phyloP scores from a whole-genome alignment of 148 eudicot species.

The Salicornia ramosissima region DNA sequence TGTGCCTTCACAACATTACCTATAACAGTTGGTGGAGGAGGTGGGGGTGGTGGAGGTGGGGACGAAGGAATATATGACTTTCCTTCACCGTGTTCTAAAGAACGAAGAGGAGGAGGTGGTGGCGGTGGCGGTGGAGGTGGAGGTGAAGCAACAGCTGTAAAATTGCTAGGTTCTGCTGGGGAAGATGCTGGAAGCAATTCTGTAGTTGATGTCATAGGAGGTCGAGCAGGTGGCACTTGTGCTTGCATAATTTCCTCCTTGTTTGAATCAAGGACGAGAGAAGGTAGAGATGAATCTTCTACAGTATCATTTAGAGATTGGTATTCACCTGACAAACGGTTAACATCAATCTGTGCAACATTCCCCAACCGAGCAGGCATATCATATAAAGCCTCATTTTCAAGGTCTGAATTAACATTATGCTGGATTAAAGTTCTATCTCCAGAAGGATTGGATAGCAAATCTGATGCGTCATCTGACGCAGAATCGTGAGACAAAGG shows the following conservation, averaged over 20 bases:
- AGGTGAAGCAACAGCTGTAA: constrained; percentile 8
- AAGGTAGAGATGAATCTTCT: constrained; percentile 21
- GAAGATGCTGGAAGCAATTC: constrained; percentile 13
- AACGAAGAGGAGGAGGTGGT: constrained; percentile 13
- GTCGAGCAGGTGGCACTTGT: constrained; percentile 23
- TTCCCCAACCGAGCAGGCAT: constrained; percentile 13
- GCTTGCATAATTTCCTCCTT: constrained; percentile 14
- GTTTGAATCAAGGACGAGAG: constrained; percentile 17
- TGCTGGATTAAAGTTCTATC: constrained; percentile 30
- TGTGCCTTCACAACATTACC: neutral
- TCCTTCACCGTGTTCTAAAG: constrained; percentile 15
- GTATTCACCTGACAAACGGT: constrained; percentile 15
- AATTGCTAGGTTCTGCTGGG: neutral
- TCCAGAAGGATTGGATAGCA: constrained; percentile 32
- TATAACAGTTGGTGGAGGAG: constrained; percentile 27
- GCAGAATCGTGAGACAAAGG: constrained; percentile 64
- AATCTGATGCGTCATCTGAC: constrained; percentile 64
- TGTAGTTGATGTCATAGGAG: neutral
- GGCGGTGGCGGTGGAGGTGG: constrained; percentile 24
- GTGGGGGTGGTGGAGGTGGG: constrained; percentile 37
- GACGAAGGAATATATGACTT: constrained; percentile 12
- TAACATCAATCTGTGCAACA: constrained; percentile 20
- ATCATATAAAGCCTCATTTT: constrained; percentile 29
- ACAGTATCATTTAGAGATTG: constrained; percentile 22
- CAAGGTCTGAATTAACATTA: constrained; percentile 33